These are phyloP conservation scores for Boletus subcaerulescens DNA, from an alignment of 768 basidiomycete genomes.

Conservation along the genomic window DNA sequence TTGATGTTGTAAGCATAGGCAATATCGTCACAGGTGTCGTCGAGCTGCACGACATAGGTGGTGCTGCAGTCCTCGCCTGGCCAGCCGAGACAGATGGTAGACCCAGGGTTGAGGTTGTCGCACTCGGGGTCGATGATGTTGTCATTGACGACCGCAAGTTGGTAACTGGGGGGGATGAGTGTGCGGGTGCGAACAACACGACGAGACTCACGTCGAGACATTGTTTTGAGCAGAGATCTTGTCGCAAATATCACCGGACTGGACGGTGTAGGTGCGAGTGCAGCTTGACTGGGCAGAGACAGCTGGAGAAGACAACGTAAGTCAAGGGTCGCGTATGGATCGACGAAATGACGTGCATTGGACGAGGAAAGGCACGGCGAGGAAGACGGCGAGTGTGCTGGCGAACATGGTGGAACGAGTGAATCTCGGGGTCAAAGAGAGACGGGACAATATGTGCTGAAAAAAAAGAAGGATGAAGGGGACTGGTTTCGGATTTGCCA, in stretches of 20 bases:
- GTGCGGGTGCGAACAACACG: neutral
- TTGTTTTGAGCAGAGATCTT: conserved; percentile 60
- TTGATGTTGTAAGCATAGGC: conserved; percentile 40
- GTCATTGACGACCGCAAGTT: conserved; percentile 64
- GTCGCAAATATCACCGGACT: conserved; percentile 66
- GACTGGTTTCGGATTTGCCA: neutral
- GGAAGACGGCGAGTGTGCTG: conserved; percentile 36
- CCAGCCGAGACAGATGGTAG: conserved; percentile 60
- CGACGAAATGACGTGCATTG: conserved; percentile 34
- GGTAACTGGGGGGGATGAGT: conserved; percentile 48
- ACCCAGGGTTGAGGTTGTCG: conserved; percentile 53
- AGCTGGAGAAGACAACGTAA: conserved; percentile 14
- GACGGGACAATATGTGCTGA: conserved; percentile 1
- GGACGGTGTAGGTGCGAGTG: conserved; percentile 57
- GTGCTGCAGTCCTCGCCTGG: conserved; percentile 56
- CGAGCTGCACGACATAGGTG: conserved; percentile 52
- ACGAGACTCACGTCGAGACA: conserved; percentile 56
- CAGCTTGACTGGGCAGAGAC: conserved; percentile 38
- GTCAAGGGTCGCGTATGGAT: neutral
- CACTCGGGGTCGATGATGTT: conserved; percentile 50
- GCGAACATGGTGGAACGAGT: conserved; percentile 36
- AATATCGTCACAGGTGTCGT: conserved; percentile 62
- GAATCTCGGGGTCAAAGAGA: conserved; percentile 10
- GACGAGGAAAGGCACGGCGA: conserved; percentile 46
- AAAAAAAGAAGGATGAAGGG: neutral